Conservation (phyloP, 768 basidiomycete genomes). For the Sporobolomyces pararoseus region DNA sequence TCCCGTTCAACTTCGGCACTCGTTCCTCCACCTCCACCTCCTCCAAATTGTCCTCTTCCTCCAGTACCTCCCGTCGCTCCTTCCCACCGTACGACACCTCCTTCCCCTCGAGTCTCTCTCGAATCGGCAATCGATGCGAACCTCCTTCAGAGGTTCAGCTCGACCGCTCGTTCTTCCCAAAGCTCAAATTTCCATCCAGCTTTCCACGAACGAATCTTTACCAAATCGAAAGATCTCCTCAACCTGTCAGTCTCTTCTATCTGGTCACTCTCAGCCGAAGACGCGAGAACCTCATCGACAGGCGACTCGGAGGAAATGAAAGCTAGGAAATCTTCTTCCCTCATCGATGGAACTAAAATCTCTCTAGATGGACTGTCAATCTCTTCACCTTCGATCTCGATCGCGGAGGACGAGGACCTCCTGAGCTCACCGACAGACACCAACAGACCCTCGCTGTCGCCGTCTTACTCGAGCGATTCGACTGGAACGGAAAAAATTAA, state of each 20-base stretch:
- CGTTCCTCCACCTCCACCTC: too few relatives aligned
- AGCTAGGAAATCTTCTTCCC: too few relatives aligned
- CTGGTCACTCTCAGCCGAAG: background rate
- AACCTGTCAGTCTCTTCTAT: background rate
- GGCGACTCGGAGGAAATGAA: background rate
- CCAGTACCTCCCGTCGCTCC: background rate
- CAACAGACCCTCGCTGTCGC: background rate
- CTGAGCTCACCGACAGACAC: background rate
- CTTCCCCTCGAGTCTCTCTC: too few relatives aligned
- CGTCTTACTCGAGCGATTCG: conserved; percentile 4
- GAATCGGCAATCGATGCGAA: too few relatives aligned
- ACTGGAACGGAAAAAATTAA: background rate
- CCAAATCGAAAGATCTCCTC: background rate
- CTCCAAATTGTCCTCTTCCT: conserved; percentile 7
- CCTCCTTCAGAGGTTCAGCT: too few relatives aligned
- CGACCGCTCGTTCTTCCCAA: too few relatives aligned
- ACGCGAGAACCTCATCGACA: background rate
- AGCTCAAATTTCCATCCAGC: background rate
- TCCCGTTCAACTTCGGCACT: background rate
- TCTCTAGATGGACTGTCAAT: too few relatives aligned
- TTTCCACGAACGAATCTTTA: background rate
- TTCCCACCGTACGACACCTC: background rate
- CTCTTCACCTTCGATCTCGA: background rate
- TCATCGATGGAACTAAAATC: too few relatives aligned
- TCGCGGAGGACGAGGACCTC: background rate